These are phyloP conservation scores for Carex cristatella DNA, from an alignment of 176 grass and related monocot species.

Conservation along the genomic window DNA sequence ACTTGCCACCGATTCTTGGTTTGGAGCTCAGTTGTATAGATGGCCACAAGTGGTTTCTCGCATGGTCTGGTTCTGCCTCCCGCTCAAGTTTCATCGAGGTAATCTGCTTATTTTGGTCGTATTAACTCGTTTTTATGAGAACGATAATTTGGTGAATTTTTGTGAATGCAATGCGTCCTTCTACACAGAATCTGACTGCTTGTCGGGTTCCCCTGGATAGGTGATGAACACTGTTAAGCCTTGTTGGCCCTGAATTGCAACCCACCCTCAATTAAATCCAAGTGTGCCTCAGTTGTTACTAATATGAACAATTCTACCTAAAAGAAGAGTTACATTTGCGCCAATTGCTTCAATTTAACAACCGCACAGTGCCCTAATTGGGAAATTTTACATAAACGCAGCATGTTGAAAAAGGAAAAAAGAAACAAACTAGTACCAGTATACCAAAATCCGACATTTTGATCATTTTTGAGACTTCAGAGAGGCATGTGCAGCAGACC, in stretches of 20 bases:
- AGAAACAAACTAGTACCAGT: background rate
- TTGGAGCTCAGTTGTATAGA: constrained; percentile 46
- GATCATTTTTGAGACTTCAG: background rate
- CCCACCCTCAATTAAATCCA: background rate
- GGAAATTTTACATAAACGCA: background rate
- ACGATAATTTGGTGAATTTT: too few relatives aligned
- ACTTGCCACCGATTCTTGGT: constrained; percentile 70
- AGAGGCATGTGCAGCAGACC: background rate
- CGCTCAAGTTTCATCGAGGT: constrained; percentile 68
- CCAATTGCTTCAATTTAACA: background rate
- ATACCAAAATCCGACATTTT: background rate
- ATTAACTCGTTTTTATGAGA: too few relatives aligned
- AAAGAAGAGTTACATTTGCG: background rate
- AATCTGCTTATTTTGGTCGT: background rate
- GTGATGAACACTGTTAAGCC: background rate
- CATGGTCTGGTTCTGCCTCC: constrained; percentile 83
- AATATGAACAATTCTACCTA: background rate
- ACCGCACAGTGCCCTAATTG: too few relatives aligned
- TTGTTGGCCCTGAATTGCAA: background rate
- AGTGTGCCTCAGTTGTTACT: background rate
- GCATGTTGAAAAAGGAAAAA: background rate
- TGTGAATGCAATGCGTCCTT: too few relatives aligned
- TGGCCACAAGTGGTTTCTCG: constrained; percentile 53
- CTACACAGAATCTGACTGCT: background rate
- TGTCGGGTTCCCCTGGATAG: background rate